Conservation (phyloP, 176 grass and related monocot genomes). For the Sorghum bicolor region DNA sequence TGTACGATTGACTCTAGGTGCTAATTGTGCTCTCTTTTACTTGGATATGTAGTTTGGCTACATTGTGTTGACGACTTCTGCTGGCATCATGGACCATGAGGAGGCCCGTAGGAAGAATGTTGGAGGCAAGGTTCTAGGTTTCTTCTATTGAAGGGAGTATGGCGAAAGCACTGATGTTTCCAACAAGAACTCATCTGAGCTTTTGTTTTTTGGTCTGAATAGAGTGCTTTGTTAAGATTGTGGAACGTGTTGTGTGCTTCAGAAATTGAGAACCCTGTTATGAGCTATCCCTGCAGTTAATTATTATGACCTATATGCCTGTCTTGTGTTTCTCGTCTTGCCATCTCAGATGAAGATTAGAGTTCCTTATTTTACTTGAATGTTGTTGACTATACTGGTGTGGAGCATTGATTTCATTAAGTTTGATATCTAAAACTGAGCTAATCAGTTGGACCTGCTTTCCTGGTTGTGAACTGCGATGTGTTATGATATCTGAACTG, state of each 20-base stretch:
- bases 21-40: background rate
- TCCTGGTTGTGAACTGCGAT: background rate
- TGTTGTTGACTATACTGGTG: too few species aligned
- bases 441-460: background rate
- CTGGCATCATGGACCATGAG: slow-evolving; percentile 79
- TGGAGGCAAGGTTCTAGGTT: slow-evolving; percentile 69
- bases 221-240: slow-evolving; percentile 3
- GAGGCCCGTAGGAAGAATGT: slow-evolving; percentile 71
- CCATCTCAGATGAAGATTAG: background rate
- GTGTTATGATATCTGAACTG: background rate
- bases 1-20: background rate
- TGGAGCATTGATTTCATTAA: background rate
- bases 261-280: background rate
- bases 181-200: background rate
- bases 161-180: background rate
- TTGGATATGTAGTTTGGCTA: slow-evolving; percentile 56
- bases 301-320: background rate
- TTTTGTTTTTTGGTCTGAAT: slow-evolving; percentile 12
- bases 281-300: background rate
- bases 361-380: too few species aligned
- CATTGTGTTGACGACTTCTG: slow-evolving; percentile 71
- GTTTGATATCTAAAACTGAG: background rate
- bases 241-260: background rate
- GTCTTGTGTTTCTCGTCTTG: background rate
- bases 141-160: slow-evolving; percentile 46